A percentile compares a stretch with the other conserved stretches of the same genome.
These are phyloP conservation scores for Clonostachys chloroleuca DNA, from an alignment of 2,329 filamentous ascomycete species.

Conservation along the genomic window DNA sequence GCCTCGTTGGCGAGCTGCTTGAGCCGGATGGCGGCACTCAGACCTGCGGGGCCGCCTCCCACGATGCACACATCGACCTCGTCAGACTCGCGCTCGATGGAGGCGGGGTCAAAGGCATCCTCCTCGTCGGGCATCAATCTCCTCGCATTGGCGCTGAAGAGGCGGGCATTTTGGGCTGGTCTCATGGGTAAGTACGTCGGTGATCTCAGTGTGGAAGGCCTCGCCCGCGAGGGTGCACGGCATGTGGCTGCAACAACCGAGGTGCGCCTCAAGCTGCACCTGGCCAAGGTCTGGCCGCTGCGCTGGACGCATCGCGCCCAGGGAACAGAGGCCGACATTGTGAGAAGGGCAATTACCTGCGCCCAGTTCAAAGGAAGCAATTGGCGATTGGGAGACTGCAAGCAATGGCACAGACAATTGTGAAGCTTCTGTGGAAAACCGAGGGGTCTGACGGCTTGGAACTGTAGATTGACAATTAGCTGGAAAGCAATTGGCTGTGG, in stretches of 20 bases:
- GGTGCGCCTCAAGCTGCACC: not conserved
- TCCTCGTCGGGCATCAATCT: conserved; percentile 23
- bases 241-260: conserved; percentile 5
- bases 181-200: no score
- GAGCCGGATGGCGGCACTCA: conserved; percentile 87
- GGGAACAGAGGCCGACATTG: conserved; percentile 28
- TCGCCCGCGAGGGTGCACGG: conserved; percentile 19
- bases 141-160: conserved; percentile 26
- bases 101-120: conserved; percentile 60
- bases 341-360: conserved; percentile 2
- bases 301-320: conserved; percentile 32
- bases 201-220: not conserved
- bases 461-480: not conserved
- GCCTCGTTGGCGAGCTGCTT: conserved; percentile 95
- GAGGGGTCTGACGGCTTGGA: no score
- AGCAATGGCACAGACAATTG: no score
- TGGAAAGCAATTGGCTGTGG: not conserved
- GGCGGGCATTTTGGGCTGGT: conserved; percentile 8
- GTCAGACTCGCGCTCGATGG: conserved; percentile 82
- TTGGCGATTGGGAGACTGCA: no score
- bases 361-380: no score
- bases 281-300: conserved; percentile 15
- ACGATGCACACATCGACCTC: conserved; percentile 96
- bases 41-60: conserved; percentile 89
- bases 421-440: no score